Evolutionary conservation across 78 protist species (phyloP).

Genomic region (Dictyostelium citrinum): DNA sequence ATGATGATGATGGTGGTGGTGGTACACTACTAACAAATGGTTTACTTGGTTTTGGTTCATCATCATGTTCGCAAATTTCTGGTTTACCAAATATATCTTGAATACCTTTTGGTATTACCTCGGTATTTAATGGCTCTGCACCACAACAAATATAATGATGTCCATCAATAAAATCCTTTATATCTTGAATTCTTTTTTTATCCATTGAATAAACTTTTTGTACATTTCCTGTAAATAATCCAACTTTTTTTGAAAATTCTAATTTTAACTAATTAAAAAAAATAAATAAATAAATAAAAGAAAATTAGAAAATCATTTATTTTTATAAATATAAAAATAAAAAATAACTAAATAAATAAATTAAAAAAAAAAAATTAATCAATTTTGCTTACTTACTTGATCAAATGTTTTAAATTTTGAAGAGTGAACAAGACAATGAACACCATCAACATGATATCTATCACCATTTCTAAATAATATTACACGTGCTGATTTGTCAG

Average conservation of each 20-base stretch:
- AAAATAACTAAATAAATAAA: too few species aligned
- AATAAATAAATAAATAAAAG: background rate
- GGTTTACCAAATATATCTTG: constrained; percentile 11
- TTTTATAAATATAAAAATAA: too few species aligned
- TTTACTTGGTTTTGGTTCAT: background rate
- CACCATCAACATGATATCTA: constrained; percentile 48
- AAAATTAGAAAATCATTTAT: background rate
- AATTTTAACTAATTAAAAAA: constrained; percentile 2
- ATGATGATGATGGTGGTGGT: background rate
- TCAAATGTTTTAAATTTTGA: constrained; percentile 62
- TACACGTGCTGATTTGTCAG: constrained; percentile 31
- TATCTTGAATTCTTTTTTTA: constrained; percentile 27
- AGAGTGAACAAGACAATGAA: constrained; percentile 18
- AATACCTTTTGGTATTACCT: constrained; percentile 16
- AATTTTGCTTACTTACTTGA: constrained; percentile 52
- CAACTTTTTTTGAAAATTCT: constrained; percentile 40
- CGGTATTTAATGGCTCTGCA: constrained; percentile 63
- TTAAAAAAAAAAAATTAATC: too few species aligned
- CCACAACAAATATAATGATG: constrained; percentile 71
- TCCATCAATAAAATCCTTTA: background rate
- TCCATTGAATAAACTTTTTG: constrained; percentile 22
- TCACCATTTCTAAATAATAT: constrained; percentile 57
- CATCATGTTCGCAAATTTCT: background rate
- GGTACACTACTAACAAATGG: background rate
- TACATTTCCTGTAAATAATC: constrained; percentile 63